Base-by-base conservation (phyloP, 495 filamentous ascomycete species). In the Geopyxis carbonaria region DNA sequence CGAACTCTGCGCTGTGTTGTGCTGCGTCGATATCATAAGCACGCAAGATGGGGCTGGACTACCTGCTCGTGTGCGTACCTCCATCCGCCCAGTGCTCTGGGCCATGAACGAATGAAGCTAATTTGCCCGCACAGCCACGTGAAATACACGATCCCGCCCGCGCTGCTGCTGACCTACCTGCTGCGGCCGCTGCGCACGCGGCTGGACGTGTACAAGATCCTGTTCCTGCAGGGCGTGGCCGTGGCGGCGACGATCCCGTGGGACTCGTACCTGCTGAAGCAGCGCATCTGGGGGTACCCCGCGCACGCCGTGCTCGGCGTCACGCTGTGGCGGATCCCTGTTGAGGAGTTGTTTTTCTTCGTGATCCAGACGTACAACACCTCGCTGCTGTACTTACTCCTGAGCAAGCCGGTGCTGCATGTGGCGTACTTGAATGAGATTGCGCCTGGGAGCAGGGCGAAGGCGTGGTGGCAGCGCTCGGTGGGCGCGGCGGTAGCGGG, bases 321-420 rank as follows among this genome's bases (percentile, higher is more conserved):
- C 11, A 69, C 59, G 1, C 52, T 78, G 14, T 69, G 69, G 47
- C 51, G 51, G 4, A 72, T 81, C 34, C 76, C 76, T 0, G 45
- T 64, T 2, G 76, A 81, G 50, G 76, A 80, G 47, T 44, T 79
- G 16, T 79, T 79, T 57, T 81, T 80, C 63, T 80, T 80, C 55
- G 53, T 78, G n/a, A 68, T 81, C 22, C 76, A 81, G 53, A 80
- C 76, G 5, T 81, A 78, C 51, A 75, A 65, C 50, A 79, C 76
- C 4, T 66, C 67, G 2, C 52, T 79, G 21, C 48, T 79, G 16
- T 81, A 81, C 51, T 59, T 73, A 6, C 56, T 80, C 2, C 46
- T 72, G 5, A 80, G 66, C 53, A 78, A 75, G 45, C 63, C 70
- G 19, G 57, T 72, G 11, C 68, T 80, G 15, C 64, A 73, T 40